Evolutionary conservation across 192 early-diverging fungal genomes (phyloP), one percentile per base, ranked within the genome.

Genomic region (Phycomyces blakesleeanus): DNA sequence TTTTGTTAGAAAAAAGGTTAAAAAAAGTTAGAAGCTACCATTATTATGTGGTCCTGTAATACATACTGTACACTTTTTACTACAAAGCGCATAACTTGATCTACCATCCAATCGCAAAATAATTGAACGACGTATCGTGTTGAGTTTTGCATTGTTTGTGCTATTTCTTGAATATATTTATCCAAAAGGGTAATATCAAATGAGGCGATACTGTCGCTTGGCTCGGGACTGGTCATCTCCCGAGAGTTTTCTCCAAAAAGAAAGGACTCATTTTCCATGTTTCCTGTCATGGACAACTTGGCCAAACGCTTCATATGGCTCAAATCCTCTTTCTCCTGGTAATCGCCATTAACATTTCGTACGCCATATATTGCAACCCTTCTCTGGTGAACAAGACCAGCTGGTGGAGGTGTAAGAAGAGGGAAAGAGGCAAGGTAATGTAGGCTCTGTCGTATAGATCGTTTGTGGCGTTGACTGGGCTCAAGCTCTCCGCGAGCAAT

Each of bases 401-500:
- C n/a, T 10, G 72, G 62, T 1, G 72, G 56, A 7, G 63, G 59
- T 20, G 71, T 50, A 18, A 69, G 60, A 15, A 84, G 49, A 0
- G 82, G 80, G 22, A 84, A 76, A 2, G 71, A 75, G 42, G 71
- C 68, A 6, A 85, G 51, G 39, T 82, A 76, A 51, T 74, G 68
- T 8, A 85, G 40, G 27, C 78, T 75, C n/a, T 77, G 53, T 37
- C 68, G 50, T 6, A 78, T 76, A 3, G 73, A 68, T 50, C 69
- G 57, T 22, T 73, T 64, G 21, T 66, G 47, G 6, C 67, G 64
- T 21, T 70, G 72, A 16, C 42, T 71, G 8, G 61, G 67, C 12
- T 78, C 71, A 4, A 82, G 53, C 24, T 80, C 77, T 11, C 85
- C 85, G 25, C 79, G 76, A 11, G 85, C 81, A 58, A 82, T 85